A percentile compares a stretch with the other conserved stretches of the same genome.
Conservation (phyloP, 208 protist genomes). For the Acanthamoeba castellanii region DNA sequence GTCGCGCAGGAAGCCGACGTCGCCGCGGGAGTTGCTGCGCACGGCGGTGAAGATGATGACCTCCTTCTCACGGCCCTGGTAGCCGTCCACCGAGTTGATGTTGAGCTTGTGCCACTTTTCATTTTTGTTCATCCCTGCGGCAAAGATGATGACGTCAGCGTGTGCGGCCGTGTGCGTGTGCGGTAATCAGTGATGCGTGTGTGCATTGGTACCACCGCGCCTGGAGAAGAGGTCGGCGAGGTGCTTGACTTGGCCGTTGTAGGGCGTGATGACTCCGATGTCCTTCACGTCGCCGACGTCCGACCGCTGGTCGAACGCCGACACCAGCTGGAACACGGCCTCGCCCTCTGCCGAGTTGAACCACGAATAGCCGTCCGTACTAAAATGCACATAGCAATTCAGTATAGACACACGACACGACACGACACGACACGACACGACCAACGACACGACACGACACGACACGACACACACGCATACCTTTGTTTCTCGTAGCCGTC, state of each 20-base stretch:
- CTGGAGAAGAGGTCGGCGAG: not conserved
- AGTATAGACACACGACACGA: too few relatives aligned
- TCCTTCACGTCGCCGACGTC: slow-evolving; percentile 40
- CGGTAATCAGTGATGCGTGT: too few relatives aligned
- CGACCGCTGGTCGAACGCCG: not conserved
- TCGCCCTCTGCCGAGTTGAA: not conserved
- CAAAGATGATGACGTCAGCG: too few relatives aligned
- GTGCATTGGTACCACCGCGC: too few relatives aligned
- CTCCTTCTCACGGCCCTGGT: slow-evolving; percentile 87
- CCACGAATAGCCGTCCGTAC: not conserved
- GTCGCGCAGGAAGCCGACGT: slow-evolving; percentile 84
- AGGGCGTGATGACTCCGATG: slow-evolving; percentile 81
- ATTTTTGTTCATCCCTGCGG: slow-evolving; percentile 17
- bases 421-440: too few relatives aligned
- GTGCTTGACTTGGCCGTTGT: slow-evolving; percentile 71
- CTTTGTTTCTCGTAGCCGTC: not conserved
- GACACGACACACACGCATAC: too few relatives aligned
- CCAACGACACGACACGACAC: too few relatives aligned
- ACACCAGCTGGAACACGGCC: not conserved
- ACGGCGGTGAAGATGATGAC: slow-evolving; percentile 84
- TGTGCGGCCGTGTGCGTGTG: too few relatives aligned
- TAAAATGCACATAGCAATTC: too few relatives aligned
- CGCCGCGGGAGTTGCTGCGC: slow-evolving; percentile 75
- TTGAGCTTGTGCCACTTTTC: slow-evolving; percentile 56
- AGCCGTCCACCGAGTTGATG: slow-evolving; percentile 85